phyloP scores from a whole-genome alignment of 202 grass and related monocot species.

The Panicum virgatum region DNA sequence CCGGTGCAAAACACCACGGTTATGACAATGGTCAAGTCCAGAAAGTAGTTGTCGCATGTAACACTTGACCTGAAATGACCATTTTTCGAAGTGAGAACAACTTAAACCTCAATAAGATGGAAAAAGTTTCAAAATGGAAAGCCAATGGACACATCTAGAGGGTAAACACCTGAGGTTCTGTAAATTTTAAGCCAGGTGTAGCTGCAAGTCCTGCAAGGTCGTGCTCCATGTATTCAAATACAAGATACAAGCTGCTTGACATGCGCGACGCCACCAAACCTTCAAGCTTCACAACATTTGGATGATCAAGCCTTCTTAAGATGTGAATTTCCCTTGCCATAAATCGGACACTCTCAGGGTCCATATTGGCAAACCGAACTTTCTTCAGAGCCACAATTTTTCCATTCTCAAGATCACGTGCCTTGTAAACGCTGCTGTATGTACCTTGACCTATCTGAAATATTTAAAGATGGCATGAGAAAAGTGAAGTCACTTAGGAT shows the following conservation, averaged over 20 bases:
- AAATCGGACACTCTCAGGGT: conserved; percentile 93
- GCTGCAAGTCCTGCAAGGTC: conserved; percentile 86
- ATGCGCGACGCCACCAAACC: conserved; percentile 84
- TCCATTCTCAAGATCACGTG: conserved; percentile 82
- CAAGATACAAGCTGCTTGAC: conserved; percentile 95
- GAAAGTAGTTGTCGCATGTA: conserved; percentile 91
- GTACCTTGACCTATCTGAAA: conserved; percentile 99
- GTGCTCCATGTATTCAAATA: conserved; percentile 99
- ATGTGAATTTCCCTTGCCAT: conserved; percentile 99
- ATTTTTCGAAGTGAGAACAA: conserved; percentile 36
- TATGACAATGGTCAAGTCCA: conserved; percentile 92
- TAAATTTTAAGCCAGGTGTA: conserved; percentile 86
- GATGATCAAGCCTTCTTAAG: conserved; percentile 86
- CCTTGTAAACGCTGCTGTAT: conserved; percentile 93
- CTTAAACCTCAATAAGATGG: conserved; percentile 15
- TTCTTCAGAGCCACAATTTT: conserved; percentile 98
- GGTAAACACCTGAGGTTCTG: conserved; percentile 82
- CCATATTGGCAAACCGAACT: conserved; percentile 93
- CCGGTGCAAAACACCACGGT: conserved; percentile 79
- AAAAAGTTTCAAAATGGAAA: conserved; percentile 26
- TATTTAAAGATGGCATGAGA: conserved; percentile 25
- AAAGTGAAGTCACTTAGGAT: conserved; percentile 9
- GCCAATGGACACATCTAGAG: conserved; percentile 26
- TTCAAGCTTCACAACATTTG: conserved; percentile 93
- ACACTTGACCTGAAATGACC: conserved; percentile 81